Evolutionary conservation across 2,329 filamentous ascomycete genomes (phyloP), one percentile per base, ranked within the genome.

Genomic region (Colletotrichum lini): DNA sequence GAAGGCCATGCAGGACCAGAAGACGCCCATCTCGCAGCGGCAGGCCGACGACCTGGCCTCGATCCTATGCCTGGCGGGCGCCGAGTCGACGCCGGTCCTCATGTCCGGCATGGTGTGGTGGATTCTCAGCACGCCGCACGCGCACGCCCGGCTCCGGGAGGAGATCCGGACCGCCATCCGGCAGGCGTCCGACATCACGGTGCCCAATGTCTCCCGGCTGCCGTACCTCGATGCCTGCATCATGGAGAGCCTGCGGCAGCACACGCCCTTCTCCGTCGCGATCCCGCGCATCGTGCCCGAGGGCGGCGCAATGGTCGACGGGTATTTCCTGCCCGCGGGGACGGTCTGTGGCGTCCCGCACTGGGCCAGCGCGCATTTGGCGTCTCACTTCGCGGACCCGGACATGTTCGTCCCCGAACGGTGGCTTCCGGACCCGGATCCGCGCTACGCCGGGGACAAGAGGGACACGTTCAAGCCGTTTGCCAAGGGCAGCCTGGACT

Each of bases 41-140:
- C 52, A 54, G 52, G 52, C 52, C 5, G 52, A 54, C 26, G 52
- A 54, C 26, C 15, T 54, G 6, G 52, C 52, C 12, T 54, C 52
- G 8, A 54, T 54, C 13, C 52, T 54, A 26, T 54, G 52, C 26
- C n/a, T 54, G 26, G 52, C 52, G 35, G 52, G 52, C 9, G 52
- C 52, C 2, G 52, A 54, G 26, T 54, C 52, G 5, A 54, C 52
- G 35, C 52, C 52, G 3, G 52, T 54, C 8, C 52, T 54, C 26
- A 54, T 54, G 52, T 18, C 52, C 26, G 52, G 52, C 18, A 54
- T 54, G 52, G n/a, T 54, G 52, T 54, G 52, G 52, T 54, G 52
- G 52, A 38, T 54, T 38, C 52, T 54, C 2, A 54, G 52, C 52
- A 54, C 26, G 5, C 52, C 52, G 9, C 52, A 54, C 52, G 26